Conservation (phyloP, 768 basidiomycete genomes). For the Arthromyces matolae region DNA sequence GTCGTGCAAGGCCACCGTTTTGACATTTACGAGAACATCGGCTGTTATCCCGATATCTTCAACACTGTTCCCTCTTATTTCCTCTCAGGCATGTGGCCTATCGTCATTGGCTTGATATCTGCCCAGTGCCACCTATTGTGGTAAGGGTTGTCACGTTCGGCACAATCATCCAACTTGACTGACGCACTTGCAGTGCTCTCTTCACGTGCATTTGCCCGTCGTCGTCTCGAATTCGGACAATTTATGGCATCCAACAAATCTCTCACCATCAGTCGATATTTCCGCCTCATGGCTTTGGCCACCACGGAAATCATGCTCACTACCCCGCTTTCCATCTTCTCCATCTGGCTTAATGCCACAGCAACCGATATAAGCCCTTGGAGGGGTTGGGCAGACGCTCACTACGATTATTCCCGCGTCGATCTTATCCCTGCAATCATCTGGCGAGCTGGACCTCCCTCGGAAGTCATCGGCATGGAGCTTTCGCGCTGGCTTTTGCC, state of each 20-base stretch:
- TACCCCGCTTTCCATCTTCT: conserved; percentile 32
- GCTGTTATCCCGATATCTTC: conserved; percentile 38
- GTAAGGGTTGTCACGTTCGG: conserved; percentile 28
- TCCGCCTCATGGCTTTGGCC: conserved; percentile 48
- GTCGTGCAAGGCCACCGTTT: conserved; percentile 46
- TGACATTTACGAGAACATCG: conserved; percentile 43
- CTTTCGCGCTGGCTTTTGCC: conserved; percentile 38
- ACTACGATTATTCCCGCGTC: conserved; percentile 44
- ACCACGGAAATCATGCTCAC: conserved; percentile 35
- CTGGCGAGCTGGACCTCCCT: conserved; percentile 30
- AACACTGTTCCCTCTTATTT: conserved; percentile 34
- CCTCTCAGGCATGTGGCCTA: conserved; percentile 34
- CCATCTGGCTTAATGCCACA: conserved; percentile 26
- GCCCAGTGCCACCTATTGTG: conserved; percentile 32
- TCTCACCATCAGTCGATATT: conserved; percentile 45
- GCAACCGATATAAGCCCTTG: conserved; percentile 31
- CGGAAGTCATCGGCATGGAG: conserved; percentile 23
- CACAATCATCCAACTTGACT: no score
- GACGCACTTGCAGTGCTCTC: conserved; percentile 29
- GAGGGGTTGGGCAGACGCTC: conserved; percentile 48
- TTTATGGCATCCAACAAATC: conserved; percentile 30
- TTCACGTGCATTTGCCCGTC: conserved; percentile 30
- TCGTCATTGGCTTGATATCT: conserved; percentile 39
- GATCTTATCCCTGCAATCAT: conserved; percentile 29
- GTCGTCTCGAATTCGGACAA: conserved; percentile 35